Evolutionary conservation across 176 grass and related monocot genomes (phyloP).

Genomic region (Elymus sibiricus): DNA sequence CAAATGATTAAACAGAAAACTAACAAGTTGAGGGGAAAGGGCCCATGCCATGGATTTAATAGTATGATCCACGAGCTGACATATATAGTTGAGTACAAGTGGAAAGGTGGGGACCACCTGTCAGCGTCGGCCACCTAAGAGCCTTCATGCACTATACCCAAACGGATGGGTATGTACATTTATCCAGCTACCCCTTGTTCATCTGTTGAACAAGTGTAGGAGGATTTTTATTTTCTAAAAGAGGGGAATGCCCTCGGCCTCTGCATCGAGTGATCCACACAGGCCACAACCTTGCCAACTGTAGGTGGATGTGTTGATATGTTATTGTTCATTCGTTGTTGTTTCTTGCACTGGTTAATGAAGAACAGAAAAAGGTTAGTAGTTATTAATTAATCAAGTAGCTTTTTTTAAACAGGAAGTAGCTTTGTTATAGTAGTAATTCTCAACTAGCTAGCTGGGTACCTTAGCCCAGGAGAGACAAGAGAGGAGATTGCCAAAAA

Average conservation of each 20-base stretch:
- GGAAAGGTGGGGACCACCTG: not conserved
- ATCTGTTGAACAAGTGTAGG: not conserved
- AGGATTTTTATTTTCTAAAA: not conserved
- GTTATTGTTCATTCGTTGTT: too few species aligned
- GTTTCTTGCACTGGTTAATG: not conserved
- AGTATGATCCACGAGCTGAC: not conserved
- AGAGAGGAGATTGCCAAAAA: not conserved
- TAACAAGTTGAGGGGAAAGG: too few species aligned
- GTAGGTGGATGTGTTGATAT: too few species aligned
- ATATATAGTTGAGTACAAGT: not conserved
- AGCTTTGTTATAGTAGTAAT: not conserved
- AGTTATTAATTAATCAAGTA: not conserved
- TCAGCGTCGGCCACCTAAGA: not conserved
- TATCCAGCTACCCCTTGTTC: not conserved
- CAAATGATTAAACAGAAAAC: too few species aligned
- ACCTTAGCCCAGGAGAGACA: not conserved
- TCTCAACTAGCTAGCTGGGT: not conserved
- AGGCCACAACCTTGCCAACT: too few species aligned
- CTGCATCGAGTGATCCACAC: too few species aligned
- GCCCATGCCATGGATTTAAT: too few species aligned
- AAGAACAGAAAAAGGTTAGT: not conserved
- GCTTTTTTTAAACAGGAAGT: too few species aligned
- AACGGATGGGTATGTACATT: not conserved
- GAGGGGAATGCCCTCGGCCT: too few species aligned
- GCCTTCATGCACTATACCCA: not conserved